Evolutionary conservation across 2,329 filamentous ascomycete genomes (phyloP).

Genomic region (Shiraia sp.): DNA sequence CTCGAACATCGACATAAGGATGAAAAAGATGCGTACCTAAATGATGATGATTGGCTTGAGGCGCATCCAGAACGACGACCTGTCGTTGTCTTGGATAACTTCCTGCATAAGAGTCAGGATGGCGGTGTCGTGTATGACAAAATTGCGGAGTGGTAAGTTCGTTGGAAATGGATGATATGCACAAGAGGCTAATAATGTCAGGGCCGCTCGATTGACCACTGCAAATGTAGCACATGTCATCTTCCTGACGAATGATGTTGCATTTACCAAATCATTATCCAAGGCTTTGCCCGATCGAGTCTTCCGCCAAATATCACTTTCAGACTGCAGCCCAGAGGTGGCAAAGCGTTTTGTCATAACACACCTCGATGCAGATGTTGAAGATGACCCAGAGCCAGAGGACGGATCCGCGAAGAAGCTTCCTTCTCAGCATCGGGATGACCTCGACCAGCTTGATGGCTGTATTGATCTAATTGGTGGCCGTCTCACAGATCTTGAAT

Average conservation of each 20-base stretch:
- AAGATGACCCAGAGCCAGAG: slow-evolving; percentile 45
- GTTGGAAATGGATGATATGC: not conserved
- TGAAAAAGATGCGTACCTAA: slow-evolving; percentile 72
- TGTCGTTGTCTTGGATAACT: slow-evolving; percentile 90
- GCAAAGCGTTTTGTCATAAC: slow-evolving; percentile 89
- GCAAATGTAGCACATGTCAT: slow-evolving; percentile 92
- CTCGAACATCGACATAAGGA: slow-evolving; percentile 70
- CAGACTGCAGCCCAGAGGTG: slow-evolving; percentile 80
- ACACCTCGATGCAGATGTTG: slow-evolving; percentile 65
- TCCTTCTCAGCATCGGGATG: slow-evolving; percentile 53
- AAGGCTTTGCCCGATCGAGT: slow-evolving; percentile 89
- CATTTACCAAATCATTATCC: slow-evolving; percentile 83
- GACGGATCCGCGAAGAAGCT: slow-evolving; percentile 47
- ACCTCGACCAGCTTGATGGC: slow-evolving; percentile 74
- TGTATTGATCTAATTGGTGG: slow-evolving; percentile 85
- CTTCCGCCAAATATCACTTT: slow-evolving; percentile 82
- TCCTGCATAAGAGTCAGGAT: slow-evolving; percentile 71
- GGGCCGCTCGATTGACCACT: slow-evolving; percentile 80
- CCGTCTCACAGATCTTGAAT: slow-evolving; percentile 92
- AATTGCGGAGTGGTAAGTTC: slow-evolving; percentile 69
- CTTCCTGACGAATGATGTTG: slow-evolving; percentile 87
- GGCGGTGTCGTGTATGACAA: slow-evolving; percentile 55
- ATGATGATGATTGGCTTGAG: slow-evolving; percentile 86
- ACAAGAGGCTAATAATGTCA: slow-evolving; percentile 17
- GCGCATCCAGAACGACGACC: slow-evolving; percentile 82